phyloP scores from a whole-genome alignment of 257 asterid genomes.

The Penstemon barbatus region DNA sequence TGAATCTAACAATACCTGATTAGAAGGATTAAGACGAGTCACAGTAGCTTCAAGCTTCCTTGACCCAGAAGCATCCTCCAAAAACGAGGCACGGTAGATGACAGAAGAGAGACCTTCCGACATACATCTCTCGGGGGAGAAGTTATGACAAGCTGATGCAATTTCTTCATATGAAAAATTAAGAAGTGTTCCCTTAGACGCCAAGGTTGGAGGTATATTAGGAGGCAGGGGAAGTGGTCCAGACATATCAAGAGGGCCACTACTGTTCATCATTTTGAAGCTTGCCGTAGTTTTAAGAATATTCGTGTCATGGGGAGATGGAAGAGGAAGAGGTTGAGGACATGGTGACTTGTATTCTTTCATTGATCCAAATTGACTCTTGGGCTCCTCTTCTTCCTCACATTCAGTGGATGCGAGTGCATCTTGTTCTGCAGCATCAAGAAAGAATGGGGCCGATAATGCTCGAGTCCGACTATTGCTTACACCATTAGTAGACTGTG shows the following conservation, averaged over 20 bases:
- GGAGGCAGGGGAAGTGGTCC: conserved; percentile 94
- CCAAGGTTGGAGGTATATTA: conserved; percentile 45
- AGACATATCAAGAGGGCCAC: conserved; percentile 71
- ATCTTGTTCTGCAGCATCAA: conserved; percentile 65
- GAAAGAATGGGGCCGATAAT: conserved; percentile 79
- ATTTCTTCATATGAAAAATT: conserved; percentile 73
- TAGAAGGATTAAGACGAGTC: conserved; percentile 74
- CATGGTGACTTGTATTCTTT: conserved; percentile 64
- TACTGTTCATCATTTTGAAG: conserved; percentile 58
- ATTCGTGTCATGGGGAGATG: conserved; percentile 56
- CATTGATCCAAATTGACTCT: conserved; percentile 58
- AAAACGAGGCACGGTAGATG: conserved; percentile 79
- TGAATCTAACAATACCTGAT: conserved; percentile 50
- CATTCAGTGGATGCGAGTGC: conserved; percentile 48
- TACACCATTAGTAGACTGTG: conserved; percentile 37
- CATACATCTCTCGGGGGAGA: conserved; percentile 83
- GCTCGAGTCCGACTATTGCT: conserved; percentile 55
- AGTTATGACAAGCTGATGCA: conserved; percentile 87
- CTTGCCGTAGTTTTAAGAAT: conserved; percentile 61
- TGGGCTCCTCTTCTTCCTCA: conserved; percentile 73
- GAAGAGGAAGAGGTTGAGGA: conserved; percentile 97
- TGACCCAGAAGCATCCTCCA: conserved; percentile 52
- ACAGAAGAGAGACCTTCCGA: conserved; percentile 94
- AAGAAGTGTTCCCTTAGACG: conserved; percentile 49
- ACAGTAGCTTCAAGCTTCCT: conserved; percentile 83